Conservation (phyloP, 2,329 filamentous ascomycete genomes). For the Exophiala phaeomuriformis region DNA sequence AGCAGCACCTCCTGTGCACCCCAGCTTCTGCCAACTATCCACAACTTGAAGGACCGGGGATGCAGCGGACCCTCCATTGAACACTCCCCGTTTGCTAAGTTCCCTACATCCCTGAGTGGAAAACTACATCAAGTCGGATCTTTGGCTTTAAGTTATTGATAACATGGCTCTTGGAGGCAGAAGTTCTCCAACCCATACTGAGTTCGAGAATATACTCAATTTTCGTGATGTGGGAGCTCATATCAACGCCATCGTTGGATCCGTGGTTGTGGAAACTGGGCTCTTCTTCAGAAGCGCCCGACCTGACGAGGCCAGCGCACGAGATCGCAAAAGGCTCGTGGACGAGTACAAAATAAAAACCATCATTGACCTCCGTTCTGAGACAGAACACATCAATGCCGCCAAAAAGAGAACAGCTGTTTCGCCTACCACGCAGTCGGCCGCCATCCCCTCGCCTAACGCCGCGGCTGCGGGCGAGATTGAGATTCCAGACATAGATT, state of each 20-base stretch:
- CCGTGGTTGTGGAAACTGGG: conserved; percentile 50
- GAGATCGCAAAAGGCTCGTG: conserved; percentile 55
- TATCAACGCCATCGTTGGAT: conserved; percentile 39
- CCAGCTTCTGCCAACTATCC: too few species aligned
- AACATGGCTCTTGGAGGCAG: background rate
- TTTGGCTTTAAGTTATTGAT: too few species aligned
- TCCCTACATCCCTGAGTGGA: too few species aligned
- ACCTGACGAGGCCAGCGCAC: conserved; percentile 61
- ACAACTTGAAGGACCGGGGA: too few species aligned
- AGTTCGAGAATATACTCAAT: conserved; percentile 58
- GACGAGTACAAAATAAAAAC: conserved; percentile 59
- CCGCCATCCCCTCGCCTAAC: conserved; percentile 43
- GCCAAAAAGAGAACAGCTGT: conserved; percentile 53
- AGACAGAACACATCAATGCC: conserved; percentile 68
- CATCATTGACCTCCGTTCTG: conserved; percentile 71
- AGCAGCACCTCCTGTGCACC: too few species aligned
- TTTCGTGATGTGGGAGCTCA: conserved; percentile 64
- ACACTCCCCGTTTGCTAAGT: too few species aligned
- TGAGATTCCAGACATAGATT: conserved; percentile 57
- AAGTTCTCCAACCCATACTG: background rate
- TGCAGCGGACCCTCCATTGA: too few species aligned
- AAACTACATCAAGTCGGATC: too few species aligned
- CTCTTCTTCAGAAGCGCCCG: conserved; percentile 62
- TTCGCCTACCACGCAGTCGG: conserved; percentile 32
- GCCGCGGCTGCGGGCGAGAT: conserved; percentile 48